Conservation (phyloP, 2,329 filamentous ascomycete species). For the Ophiostoma sp. region DNA sequence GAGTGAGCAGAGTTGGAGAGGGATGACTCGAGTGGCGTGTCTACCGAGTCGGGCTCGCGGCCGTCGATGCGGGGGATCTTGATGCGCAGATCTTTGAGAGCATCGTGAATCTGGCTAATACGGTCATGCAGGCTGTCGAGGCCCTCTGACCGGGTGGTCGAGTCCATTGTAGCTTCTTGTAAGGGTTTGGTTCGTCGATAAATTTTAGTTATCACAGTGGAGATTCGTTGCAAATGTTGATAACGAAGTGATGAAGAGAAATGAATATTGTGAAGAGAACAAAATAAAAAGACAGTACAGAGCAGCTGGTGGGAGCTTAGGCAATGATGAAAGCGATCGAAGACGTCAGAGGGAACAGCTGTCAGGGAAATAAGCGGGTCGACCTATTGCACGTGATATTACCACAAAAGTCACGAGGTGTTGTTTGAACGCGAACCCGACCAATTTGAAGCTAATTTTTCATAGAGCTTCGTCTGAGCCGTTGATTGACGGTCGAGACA, state of each 20-base stretch:
- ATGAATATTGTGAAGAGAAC: neutral
- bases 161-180: neutral
- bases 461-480: neutral
- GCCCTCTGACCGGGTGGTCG: neutral
- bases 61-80: slow-evolving; percentile 56
- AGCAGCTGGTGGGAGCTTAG: neutral
- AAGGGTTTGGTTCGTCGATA: neutral
- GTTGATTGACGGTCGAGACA: neutral
- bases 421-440: neutral
- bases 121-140: slow-evolving; percentile 58
- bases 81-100: slow-evolving; percentile 51
- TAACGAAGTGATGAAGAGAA: neutral
- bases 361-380: slow-evolving; percentile 15
- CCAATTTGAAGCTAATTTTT: slow-evolving; percentile 11
- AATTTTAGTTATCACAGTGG: neutral
- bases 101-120: slow-evolving; percentile 56
- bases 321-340: neutral
- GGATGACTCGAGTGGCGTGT: neutral
- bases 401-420: neutral
- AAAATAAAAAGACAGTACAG: neutral
- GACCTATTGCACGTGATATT: neutral
- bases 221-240: too few species aligned
- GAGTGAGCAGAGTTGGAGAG: neutral
- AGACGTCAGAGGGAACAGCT: slow-evolving; percentile 24
- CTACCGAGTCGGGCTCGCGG: slow-evolving; percentile 36